Percentiles rank a stretch among this genome's conserved stretches.
Evolutionary conservation across 768 basidiomycete species (phyloP).

Genomic region (Gymnopilus dilepis): DNA sequence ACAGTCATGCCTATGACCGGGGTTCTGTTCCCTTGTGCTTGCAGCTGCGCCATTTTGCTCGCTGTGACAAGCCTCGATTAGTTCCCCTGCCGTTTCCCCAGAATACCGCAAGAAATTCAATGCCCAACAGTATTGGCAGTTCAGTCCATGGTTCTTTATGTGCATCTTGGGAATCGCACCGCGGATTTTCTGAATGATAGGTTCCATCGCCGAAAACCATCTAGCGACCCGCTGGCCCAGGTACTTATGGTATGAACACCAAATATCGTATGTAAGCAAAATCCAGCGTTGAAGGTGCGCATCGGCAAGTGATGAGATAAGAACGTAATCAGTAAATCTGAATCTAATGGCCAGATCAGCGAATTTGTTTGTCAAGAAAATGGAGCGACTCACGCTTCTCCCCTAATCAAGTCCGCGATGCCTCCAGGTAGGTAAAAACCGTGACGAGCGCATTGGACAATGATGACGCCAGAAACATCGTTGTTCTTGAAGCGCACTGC

Average conservation of each 20-base stretch:
- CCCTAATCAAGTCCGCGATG: slow-evolving; percentile 33
- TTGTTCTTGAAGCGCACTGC: neutral
- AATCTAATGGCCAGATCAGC: slow-evolving; percentile 21
- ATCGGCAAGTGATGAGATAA: slow-evolving; percentile 24
- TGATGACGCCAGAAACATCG: slow-evolving; percentile 18
- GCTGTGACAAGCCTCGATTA: slow-evolving; percentile 33
- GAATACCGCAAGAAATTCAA: slow-evolving; percentile 32
- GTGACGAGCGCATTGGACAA: slow-evolving; percentile 31
- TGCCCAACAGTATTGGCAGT: slow-evolving; percentile 27
- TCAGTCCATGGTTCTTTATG: slow-evolving; percentile 30
- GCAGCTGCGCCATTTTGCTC: slow-evolving; percentile 31
- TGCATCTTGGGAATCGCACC: slow-evolving; percentile 37
- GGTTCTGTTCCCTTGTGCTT: slow-evolving; percentile 35
- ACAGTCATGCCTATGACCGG: slow-evolving; percentile 35
- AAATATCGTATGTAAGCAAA: slow-evolving; percentile 35
- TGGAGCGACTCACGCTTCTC: slow-evolving; percentile 29
- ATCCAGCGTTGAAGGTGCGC: slow-evolving; percentile 22
- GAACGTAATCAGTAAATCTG: slow-evolving; percentile 29
- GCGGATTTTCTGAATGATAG: slow-evolving; percentile 20
- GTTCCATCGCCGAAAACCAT: slow-evolving; percentile 19
- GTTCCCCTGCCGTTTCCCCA: slow-evolving; percentile 33
- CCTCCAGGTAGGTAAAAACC: slow-evolving; percentile 32
- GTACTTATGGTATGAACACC: slow-evolving; percentile 31
- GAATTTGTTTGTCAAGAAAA: neutral
- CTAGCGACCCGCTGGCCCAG: slow-evolving; percentile 22